Base-by-base conservation (phyloP, 23 red algal genomes). In the Gracilariopsis chorda region DNA sequence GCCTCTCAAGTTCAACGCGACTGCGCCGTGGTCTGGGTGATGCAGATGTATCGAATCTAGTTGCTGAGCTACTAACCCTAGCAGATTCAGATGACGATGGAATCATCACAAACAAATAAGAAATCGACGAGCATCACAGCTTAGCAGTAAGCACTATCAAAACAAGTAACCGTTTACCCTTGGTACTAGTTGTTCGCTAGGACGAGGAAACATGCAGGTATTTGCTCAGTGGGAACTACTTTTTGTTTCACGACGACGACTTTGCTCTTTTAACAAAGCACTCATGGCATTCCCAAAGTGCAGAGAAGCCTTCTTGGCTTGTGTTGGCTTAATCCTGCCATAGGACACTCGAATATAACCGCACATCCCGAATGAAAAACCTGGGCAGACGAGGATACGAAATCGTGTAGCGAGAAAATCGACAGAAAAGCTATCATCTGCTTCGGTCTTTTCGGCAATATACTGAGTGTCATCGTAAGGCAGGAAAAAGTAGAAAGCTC, bases 401-500 rank as follows among this genome's bases (percentile, higher is more conserved):
- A 51, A 85, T 20, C 45, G 39, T 19, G 45, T 67, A 24, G 61
- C 80, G 11, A 85, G 80, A 51, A 69, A 85, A 25, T 64, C 29
- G 48, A 85, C 58, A 1, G 61, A 52, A 57, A 30, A 4, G 27
- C 52, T 59, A 68, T 68, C 80, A 6, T 85, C 80, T 1, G 36
- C 35, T 69, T 63, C 57, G 28, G 43, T 45, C 37, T 63, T 69
- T 14, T 6, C 42, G 45, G 58, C 20, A 48, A 43, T 53, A 58
- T 80, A 57, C 13, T 34, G 10, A 12, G 28, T 8, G 23, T 73
- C 67, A 24, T 73, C 37, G 36, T 67, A 49, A 4, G 80, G 80
- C 7, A 85, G 80, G 53, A 85, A 85, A 32, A 68, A 85, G 39
- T 68, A 85, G 51, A 85, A 85, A 1, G 80, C 80, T 10, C 76